Evolutionary conservation across 208 protist species (phyloP), one percentile per base, ranked within the genome.

Genomic region (Trypanosoma avium): DNA sequence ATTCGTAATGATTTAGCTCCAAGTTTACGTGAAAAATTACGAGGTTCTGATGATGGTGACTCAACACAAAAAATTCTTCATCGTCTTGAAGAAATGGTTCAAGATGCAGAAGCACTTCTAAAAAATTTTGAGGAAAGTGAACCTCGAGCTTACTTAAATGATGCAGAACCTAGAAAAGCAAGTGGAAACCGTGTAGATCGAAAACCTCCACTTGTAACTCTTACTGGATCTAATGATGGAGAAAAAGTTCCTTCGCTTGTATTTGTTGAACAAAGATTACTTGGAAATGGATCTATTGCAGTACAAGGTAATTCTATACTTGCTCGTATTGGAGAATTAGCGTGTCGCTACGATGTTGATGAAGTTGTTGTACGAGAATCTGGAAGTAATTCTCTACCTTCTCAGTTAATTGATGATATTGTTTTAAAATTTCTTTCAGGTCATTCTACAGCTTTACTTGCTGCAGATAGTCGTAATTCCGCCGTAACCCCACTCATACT

Each of bases 71-170:
- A 81, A 48, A 88, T 92, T 46, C 55, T 92, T 13, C 55, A 70
- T 19, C 73, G 82, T 0, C 62, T 92, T 55, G 74, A 66, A 19
- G 82, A 92, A 67, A 92, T 92, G 77, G 79, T 80, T 17, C 73
- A 59, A 32, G 86, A 92, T 49, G 86, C 82, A 9, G 80, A 90
- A 50, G 64, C 57, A 29, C 72, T 92, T 26, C 66, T 92, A 26
- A 66, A 64, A 8, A 74, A 89, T 73, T 89, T 92, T 61, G 82
- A 90, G 52, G 60, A 85, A 38, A 75, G 88, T 56, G 73, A 92
- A 56, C 86, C 86, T 3, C 84, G 84, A 70, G 86, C 86, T 2
- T 92, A 92, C 61, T 59, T 92, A 0, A 75, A 86, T 60, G 81
- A 79, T 27, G 70, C 10, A 42, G 61, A 68, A 35, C 5, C 13